These are phyloP conservation scores for Mortierella sp. DNA, from an alignment of 371 early-diverging fungal species.

Conservation along the genomic window DNA sequence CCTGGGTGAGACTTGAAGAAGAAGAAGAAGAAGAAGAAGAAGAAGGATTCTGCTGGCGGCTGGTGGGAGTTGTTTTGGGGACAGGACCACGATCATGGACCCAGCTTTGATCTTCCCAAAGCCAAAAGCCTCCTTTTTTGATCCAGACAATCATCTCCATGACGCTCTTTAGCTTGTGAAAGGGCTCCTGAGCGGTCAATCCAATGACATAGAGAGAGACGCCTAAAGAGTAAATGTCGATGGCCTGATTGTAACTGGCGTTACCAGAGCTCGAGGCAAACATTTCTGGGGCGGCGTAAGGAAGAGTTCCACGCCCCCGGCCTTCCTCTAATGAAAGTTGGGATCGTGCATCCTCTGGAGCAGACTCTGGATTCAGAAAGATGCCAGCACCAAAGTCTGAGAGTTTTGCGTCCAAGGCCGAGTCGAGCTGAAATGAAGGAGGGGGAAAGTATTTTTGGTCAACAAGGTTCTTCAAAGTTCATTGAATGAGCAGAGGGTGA, in stretches of 20 bases:
- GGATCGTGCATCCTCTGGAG: neutral
- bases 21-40: slow-evolving; percentile 17
- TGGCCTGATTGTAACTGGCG: slow-evolving; percentile 56
- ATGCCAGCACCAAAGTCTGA: slow-evolving; percentile 58
- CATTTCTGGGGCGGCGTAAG: slow-evolving; percentile 79
- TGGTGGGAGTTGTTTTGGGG: slow-evolving; percentile 25
- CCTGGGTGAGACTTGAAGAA: slow-evolving; percentile 15
- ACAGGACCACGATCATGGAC: slow-evolving; percentile 50
- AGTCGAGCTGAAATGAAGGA: slow-evolving; percentile 67
- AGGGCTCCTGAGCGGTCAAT: slow-evolving; percentile 75
- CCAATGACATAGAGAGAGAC: slow-evolving; percentile 81
- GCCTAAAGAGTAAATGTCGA: slow-evolving; percentile 84
- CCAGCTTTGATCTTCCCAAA: slow-evolving; percentile 61
- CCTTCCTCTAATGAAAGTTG: slow-evolving; percentile 61
- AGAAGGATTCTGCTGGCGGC: no score
- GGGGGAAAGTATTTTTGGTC: no score
- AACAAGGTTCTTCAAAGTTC: no score
- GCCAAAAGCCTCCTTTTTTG: slow-evolving; percentile 67
- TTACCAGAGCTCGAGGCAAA: slow-evolving; percentile 48
- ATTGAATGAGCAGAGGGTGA: no score
- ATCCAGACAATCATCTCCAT: slow-evolving; percentile 67
- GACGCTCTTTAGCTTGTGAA: slow-evolving; percentile 58
- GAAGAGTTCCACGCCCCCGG: slow-evolving; percentile 73
- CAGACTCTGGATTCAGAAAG: slow-evolving; percentile 13
- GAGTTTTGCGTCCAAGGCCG: slow-evolving; percentile 39